Evolutionary conservation across 345 rosid species (phyloP).

Genomic region (Angophora floribunda): DNA sequence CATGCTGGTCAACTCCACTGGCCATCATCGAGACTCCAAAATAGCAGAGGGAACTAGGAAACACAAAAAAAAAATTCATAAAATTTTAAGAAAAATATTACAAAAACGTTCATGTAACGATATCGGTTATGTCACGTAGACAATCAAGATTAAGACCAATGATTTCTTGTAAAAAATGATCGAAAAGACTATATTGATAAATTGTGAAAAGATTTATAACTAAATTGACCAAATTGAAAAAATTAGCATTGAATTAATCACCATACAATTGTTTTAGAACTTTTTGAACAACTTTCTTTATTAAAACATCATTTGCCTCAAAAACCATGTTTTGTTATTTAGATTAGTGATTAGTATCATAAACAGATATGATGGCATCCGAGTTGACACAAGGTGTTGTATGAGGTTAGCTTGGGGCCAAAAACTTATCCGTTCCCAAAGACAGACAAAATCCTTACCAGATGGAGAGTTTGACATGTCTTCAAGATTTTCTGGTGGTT

Average conservation of each 20-base stretch:
- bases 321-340: not conserved
- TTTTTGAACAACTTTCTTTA: no score
- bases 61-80: not conserved
- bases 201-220: no score
- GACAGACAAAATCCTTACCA: not conserved
- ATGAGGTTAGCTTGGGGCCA: not conserved
- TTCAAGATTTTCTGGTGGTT: not conserved
- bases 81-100: no score
- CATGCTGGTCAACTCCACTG: accelerated
- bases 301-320: not conserved
- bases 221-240: no score
- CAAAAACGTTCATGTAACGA: accelerated
- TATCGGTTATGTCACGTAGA: accelerated
- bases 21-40: not conserved
- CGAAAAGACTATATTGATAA: no score
- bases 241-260: no score
- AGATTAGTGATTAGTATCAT: not conserved
- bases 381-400: not conserved
- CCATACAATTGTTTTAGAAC: no score
- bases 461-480: not conserved
- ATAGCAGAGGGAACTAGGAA: not conserved
- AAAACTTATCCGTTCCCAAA: not conserved
- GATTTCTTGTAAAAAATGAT: no score
- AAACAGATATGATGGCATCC: not conserved
- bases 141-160: accelerated